Evolutionary conservation across 352 stramenopile genomes (phyloP).

Genomic region (Globisporangium acanthophoron): DNA sequence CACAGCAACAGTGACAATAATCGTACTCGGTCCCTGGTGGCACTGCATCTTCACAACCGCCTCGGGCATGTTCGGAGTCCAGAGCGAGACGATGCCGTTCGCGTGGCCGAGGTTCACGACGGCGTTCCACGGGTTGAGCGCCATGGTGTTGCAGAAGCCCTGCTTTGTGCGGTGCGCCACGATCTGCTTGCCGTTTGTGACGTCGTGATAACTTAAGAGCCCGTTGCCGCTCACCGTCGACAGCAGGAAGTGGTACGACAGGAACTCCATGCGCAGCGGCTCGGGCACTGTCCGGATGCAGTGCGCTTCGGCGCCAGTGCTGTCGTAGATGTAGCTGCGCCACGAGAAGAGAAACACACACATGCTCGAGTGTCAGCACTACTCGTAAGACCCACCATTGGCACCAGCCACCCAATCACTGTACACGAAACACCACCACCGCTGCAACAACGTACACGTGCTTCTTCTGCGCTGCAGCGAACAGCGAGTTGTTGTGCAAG

Average conservation of each 20-base stretch:
- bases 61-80: constrained; percentile 92
- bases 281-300: constrained; percentile 91
- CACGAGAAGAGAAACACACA: not conserved
- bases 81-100: constrained; percentile 98
- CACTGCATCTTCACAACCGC: constrained; percentile 97
- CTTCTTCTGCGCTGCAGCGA: constrained; percentile 96
- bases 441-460: constrained; percentile 81
- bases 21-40: constrained; percentile 92
- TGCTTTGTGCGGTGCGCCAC: constrained; percentile 90
- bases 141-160: constrained; percentile 90
- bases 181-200: constrained; percentile 92
- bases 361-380: not conserved
- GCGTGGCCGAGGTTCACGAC: constrained; percentile 95
- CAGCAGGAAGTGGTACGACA: constrained; percentile 99
- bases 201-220: constrained; percentile 95
- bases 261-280: constrained; percentile 92
- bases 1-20: not conserved
- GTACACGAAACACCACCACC: not conserved
- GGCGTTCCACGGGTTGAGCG: constrained; percentile 96
- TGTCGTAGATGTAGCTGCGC: constrained; percentile 95
- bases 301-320: constrained; percentile 95
- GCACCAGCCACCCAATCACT: not conserved
- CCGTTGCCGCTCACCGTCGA: constrained; percentile 90
- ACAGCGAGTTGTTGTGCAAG: constrained; percentile 97
- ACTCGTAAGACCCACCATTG: too few species aligned